These are phyloP conservation scores for Alloteropsis semialata DNA, from an alignment of 176 grass and related monocot genomes.

Conservation along the genomic window DNA sequence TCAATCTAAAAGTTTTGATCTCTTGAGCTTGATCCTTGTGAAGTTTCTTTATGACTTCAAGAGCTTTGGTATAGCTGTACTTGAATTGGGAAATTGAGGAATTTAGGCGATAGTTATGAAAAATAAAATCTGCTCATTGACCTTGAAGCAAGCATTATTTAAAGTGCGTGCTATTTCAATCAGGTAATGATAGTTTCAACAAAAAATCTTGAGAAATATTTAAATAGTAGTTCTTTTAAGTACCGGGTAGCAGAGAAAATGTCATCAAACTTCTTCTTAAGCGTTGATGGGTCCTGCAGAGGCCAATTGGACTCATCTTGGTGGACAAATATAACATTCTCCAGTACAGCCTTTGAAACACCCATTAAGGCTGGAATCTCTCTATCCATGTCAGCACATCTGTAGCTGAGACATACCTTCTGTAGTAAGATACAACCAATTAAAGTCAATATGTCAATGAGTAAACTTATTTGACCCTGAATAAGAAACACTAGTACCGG, in stretches of 20 bases:
- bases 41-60: constrained; percentile 99
- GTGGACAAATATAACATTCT: constrained; percentile 99
- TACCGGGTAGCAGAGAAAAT: constrained; percentile 99
- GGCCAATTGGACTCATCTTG: constrained; percentile 99
- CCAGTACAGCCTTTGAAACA: constrained; percentile 93
- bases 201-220: neutral
- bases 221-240: constrained; percentile 13
- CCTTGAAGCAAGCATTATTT: constrained; percentile 1
- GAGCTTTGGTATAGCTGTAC: constrained; percentile 90
- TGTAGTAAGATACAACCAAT: constrained; percentile 44
- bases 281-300: constrained; percentile 87
- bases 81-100: constrained; percentile 28
- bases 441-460: neutral
- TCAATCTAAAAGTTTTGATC: constrained; percentile 90
- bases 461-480: neutral
- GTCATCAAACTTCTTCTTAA: constrained; percentile 99
- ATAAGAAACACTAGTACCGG: neutral
- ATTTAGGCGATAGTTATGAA: constrained; percentile 15
- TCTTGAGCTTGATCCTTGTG: constrained; percentile 96
- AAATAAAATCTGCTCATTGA: neutral
- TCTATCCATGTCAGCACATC: constrained; percentile 97
- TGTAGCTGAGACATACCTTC: constrained; percentile 98
- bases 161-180: constrained; percentile 6
- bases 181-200: constrained; percentile 3
- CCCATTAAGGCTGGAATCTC: constrained; percentile 97